phyloP scores from a whole-genome alignment of 2,329 filamentous ascomycete genomes.

The Pestalotiopsis sp. region DNA sequence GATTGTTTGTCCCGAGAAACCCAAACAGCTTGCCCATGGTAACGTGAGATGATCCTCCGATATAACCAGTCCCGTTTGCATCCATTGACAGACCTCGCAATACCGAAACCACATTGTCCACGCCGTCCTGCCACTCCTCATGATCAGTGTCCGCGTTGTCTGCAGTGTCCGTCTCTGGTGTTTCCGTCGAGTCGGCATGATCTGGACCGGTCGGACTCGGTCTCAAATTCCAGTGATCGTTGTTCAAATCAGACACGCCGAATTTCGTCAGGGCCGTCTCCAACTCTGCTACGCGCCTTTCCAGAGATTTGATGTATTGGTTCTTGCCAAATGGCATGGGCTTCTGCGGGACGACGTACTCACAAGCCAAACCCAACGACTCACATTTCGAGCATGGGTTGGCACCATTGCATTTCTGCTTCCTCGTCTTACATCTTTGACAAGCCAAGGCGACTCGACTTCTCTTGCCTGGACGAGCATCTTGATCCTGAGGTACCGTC shows the following conservation, averaged over 20 bases:
- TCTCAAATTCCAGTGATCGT: conserved; percentile 11
- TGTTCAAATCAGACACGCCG: conserved; percentile 11
- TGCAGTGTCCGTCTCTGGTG: background rate
- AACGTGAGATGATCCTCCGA: conserved; percentile 10
- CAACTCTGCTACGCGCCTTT: conserved; percentile 13
- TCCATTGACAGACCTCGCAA: conserved; percentile 48
- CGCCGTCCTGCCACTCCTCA: conserved; percentile 40
- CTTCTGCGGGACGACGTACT: conserved; percentile 16
- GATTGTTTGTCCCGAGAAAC: background rate
- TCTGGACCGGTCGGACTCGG: background rate
- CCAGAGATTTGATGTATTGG: conserved; percentile 11
- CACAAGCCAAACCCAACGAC: conserved; percentile 5
- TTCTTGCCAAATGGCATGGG: conserved; percentile 16
- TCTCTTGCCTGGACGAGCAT: background rate
- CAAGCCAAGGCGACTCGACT: conserved; percentile 8
- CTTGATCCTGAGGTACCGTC: background rate
- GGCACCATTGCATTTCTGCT: conserved; percentile 14
- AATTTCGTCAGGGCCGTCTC: conserved; percentile 11
- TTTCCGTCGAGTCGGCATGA: background rate
- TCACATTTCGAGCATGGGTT: conserved; percentile 14
- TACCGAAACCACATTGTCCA: conserved; percentile 66
- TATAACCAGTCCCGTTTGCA: conserved; percentile 8
- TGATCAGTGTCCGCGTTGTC: background rate
- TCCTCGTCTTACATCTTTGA: conserved; percentile 14
- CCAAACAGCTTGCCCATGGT: conserved; percentile 12